A percentile compares a stretch with the other conserved stretches of the same genome.
Conservation (phyloP, 257 asterid genomes). For the Leonotis leonurus region DNA sequence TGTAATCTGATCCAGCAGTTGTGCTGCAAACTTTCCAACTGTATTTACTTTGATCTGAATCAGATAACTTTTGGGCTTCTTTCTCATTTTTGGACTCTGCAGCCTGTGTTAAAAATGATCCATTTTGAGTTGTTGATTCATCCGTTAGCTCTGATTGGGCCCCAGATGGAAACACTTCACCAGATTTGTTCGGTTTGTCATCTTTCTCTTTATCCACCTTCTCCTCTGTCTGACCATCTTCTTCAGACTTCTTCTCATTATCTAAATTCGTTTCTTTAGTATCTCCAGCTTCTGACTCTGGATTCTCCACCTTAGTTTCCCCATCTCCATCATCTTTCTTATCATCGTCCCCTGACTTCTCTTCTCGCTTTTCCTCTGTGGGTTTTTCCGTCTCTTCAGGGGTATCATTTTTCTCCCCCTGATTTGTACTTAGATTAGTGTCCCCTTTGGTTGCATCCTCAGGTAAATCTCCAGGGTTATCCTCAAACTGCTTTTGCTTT, state of each 20-base stretch:
- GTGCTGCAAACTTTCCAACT: slow-evolving; percentile 86
- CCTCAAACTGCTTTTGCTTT: slow-evolving; percentile 82
- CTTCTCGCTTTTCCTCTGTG: slow-evolving; percentile 27
- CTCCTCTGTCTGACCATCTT: slow-evolving; percentile 35
- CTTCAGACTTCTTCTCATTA: slow-evolving; percentile 40
- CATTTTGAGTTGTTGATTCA: slow-evolving; percentile 62
- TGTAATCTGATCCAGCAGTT: slow-evolving; percentile 86
- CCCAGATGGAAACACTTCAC: slow-evolving; percentile 71
- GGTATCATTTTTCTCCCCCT: slow-evolving; percentile 41
- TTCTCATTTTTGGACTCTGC: slow-evolving; percentile 77
- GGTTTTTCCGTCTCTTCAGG: slow-evolving; percentile 31
- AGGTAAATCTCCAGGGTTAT: slow-evolving; percentile 81
- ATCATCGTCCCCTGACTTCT: slow-evolving; percentile 26
- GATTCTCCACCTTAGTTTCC: slow-evolving; percentile 32
- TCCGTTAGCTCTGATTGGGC: slow-evolving; percentile 76
- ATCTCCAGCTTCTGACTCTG: slow-evolving; percentile 35
- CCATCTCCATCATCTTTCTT: no score
- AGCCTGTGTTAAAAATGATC: slow-evolving; percentile 84
- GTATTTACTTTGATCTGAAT: slow-evolving; percentile 33
- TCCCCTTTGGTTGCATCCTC: slow-evolving; percentile 89
- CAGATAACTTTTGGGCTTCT: slow-evolving; percentile 55
- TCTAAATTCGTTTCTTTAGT: slow-evolving; percentile 29
- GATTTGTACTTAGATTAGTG: slow-evolving; percentile 25
- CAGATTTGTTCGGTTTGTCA: slow-evolving; percentile 43
- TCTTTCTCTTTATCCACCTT: slow-evolving; percentile 33